These are phyloP conservation scores for Pseudogymnoascus sp. DNA, from an alignment of 2,329 filamentous ascomycete species.

Conservation along the genomic window DNA sequence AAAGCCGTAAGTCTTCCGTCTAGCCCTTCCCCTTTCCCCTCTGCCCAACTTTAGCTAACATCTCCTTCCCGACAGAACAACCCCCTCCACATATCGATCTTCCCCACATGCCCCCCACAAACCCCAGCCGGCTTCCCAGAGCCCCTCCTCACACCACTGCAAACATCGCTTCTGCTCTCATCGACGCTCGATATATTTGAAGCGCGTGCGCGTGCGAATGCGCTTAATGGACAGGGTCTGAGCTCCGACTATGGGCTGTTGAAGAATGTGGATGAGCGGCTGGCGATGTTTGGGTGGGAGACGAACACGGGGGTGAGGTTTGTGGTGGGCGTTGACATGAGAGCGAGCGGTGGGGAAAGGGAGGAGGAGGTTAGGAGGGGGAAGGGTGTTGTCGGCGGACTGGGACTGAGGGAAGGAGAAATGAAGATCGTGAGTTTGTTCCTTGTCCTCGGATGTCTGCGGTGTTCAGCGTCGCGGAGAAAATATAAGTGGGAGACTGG, in stretches of 20 bases:
- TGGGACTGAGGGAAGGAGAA: constrained; percentile 77
- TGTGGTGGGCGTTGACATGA: constrained; percentile 84
- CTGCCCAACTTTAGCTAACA: neutral
- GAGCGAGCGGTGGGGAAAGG: constrained; percentile 46
- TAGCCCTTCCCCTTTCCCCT: neutral
- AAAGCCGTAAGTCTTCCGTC: constrained; percentile 60
- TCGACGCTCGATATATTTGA: constrained; percentile 92
- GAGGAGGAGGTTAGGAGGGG: constrained; percentile 16
- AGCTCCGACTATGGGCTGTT: constrained; percentile 86
- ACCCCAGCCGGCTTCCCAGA: constrained; percentile 39
- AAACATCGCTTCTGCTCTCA: constrained; percentile 87
- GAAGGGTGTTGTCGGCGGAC: constrained; percentile 37
- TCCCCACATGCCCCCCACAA: constrained; percentile 49
- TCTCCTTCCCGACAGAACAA: constrained; percentile 63
- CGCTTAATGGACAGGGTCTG: constrained; percentile 40
- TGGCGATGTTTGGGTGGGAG: constrained; percentile 92
- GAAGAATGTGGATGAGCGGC: constrained; percentile 85
- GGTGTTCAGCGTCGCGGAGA: neutral
- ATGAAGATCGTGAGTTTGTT: constrained; percentile 61
- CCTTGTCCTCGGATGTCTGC: neutral
- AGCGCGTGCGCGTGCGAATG: constrained; percentile 67
- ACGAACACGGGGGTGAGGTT: constrained; percentile 93
- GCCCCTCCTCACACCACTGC: constrained; percentile 62
- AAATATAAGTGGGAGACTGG: neutral
- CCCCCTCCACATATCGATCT: constrained; percentile 86